Conservation (phyloP, 192 early-diverging fungal species). For the Dimargaris cristalligena region DNA sequence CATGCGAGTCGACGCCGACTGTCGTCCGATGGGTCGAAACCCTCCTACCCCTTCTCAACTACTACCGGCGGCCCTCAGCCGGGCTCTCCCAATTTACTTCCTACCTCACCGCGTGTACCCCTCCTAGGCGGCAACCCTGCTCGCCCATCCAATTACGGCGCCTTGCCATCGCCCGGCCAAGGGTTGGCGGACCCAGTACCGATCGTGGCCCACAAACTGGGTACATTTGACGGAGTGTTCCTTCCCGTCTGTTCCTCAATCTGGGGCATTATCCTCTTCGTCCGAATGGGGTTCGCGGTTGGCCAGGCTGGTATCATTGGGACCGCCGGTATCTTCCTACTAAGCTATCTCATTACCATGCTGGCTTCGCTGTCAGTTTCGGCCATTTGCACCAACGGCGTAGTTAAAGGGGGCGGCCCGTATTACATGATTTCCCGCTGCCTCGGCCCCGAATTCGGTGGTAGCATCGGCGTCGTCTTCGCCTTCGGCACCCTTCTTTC, state of each 20-base stretch:
- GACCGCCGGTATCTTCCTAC: conserved; percentile 37
- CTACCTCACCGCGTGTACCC: too few species aligned
- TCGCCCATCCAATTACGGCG: not conserved
- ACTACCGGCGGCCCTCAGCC: too few species aligned
- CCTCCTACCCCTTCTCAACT: too few species aligned
- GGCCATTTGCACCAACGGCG: conserved; percentile 52
- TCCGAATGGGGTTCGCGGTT: conserved; percentile 51
- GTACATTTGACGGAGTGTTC: conserved; percentile 54
- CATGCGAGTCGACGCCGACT: too few species aligned
- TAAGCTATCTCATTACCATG: conserved; percentile 39
- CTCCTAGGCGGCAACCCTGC: not conserved
- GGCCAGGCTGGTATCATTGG: conserved; percentile 43
- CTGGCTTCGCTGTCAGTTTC: conserved; percentile 47
- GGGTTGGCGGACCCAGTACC: not conserved
- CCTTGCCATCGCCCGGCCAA: not conserved
- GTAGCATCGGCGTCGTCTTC: conserved; percentile 48
- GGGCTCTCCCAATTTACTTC: too few species aligned
- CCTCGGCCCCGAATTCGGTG: conserved; percentile 57
- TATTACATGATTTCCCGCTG: conserved; percentile 52
- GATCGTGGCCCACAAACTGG: conserved; percentile 29
- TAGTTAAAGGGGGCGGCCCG: conserved; percentile 45
- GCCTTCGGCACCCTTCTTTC: conserved; percentile 39
- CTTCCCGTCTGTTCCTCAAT: conserved; percentile 46
- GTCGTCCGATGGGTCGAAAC: too few species aligned
- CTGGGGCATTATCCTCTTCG: conserved; percentile 54